phyloP scores from a whole-genome alignment of 169 alveolate genomes.

The Sarcocystis neurona region DNA sequence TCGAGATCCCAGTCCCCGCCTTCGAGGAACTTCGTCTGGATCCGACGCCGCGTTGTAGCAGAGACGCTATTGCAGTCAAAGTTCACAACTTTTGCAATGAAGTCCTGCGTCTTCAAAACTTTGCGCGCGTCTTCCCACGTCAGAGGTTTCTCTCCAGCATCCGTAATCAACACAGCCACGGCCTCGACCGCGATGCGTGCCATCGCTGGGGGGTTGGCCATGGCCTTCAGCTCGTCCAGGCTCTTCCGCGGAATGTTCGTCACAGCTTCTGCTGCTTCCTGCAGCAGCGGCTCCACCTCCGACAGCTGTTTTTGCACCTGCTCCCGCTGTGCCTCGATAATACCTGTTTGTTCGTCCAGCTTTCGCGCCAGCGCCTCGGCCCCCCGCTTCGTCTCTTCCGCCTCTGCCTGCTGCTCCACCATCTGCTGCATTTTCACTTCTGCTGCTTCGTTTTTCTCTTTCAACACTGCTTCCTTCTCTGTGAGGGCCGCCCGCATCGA shows the following conservation, averaged over 20 bases:
- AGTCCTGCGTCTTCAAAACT: slow-evolving; percentile 87
- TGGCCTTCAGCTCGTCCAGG: slow-evolving; percentile 85
- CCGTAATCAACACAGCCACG: slow-evolving; percentile 82
- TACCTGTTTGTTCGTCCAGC: slow-evolving; percentile 88
- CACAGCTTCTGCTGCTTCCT: slow-evolving; percentile 93
- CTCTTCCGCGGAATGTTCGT: slow-evolving; percentile 89
- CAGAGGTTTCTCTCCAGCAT: slow-evolving; percentile 80
- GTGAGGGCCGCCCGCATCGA: slow-evolving; percentile 88
- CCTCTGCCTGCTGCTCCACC: slow-evolving; percentile 93
- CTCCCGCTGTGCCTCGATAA: slow-evolving; percentile 85
- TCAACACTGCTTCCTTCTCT: slow-evolving; percentile 86
- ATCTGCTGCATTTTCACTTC: slow-evolving; percentile 91
- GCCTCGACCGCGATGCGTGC: slow-evolving; percentile 95
- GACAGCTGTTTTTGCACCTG: slow-evolving; percentile 89
- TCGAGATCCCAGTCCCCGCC: slow-evolving; percentile 93
- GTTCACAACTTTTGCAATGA: slow-evolving; percentile 82
- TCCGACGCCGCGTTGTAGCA: slow-evolving; percentile 73
- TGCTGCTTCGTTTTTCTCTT: slow-evolving; percentile 94
- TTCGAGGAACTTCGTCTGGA: slow-evolving; percentile 77
- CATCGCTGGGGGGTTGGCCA: slow-evolving; percentile 94
- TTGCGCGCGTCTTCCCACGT: slow-evolving; percentile 95
- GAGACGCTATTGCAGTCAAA: slow-evolving; percentile 58
- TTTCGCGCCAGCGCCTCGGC: slow-evolving; percentile 86
- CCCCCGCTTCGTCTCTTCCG: slow-evolving; percentile 90
- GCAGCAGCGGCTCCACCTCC: slow-evolving; percentile 94